Conservation (phyloP, 371 early-diverging fungal species). For the Mortierella sp. region DNA sequence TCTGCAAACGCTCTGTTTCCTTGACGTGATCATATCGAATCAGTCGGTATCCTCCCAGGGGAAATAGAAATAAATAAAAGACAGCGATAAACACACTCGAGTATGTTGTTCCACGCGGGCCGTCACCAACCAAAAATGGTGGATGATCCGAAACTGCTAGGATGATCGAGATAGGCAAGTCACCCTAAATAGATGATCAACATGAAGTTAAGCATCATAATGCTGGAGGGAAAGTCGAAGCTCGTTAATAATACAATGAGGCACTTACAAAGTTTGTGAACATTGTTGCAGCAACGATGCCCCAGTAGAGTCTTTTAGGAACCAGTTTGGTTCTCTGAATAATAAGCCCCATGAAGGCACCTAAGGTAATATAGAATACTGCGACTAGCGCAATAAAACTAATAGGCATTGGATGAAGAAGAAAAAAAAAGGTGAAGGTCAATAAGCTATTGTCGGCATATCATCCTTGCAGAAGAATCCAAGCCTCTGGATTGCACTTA, state of each 20-base stretch:
- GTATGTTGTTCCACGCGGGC: slow-evolving; percentile 54
- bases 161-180: slow-evolving; percentile 58
- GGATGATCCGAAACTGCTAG: slow-evolving; percentile 53
- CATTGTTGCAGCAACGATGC: slow-evolving; percentile 53
- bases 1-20: slow-evolving; percentile 40
- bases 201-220: background rate
- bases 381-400: slow-evolving; percentile 36
- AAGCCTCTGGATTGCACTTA: background rate
- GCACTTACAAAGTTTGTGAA: slow-evolving; percentile 53
- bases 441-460: background rate
- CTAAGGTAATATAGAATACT: slow-evolving; percentile 29
- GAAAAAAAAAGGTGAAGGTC: background rate
- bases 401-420: no score
- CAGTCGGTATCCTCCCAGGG: slow-evolving; percentile 55
- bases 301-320: slow-evolving; percentile 47
- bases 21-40: slow-evolving; percentile 53
- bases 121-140: slow-evolving; percentile 55
- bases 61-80: slow-evolving; percentile 56
- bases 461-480: background rate
- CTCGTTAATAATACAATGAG: background rate
- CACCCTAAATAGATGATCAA: slow-evolving; percentile 35
- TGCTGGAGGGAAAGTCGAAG: background rate
- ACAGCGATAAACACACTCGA: slow-evolving; percentile 54
- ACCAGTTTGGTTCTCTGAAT: slow-evolving; percentile 43
- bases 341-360: slow-evolving; percentile 27